Evolutionary conservation across 768 basidiomycete species (phyloP).

Genomic region (Coprinellus micaceus): DNA sequence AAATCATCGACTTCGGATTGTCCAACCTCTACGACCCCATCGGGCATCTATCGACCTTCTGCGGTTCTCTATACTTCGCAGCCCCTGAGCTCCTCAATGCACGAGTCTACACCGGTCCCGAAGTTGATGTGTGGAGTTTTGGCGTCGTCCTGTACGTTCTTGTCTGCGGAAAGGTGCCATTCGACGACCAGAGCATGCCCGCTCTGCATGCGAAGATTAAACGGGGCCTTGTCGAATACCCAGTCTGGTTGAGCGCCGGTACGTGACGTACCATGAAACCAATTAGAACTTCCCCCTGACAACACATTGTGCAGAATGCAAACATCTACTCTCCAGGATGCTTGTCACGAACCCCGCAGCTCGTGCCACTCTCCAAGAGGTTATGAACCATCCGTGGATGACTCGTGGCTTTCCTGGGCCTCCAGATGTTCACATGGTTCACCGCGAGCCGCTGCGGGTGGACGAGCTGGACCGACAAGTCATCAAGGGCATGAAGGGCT

Average conservation of each 20-base stretch:
- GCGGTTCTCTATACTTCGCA: conserved; percentile 97
- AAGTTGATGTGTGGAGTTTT: conserved; percentile 99
- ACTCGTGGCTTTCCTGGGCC: conserved; percentile 77
- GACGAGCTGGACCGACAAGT: conserved; percentile 88
- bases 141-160: conserved; percentile 97
- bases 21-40: conserved; percentile 91
- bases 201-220: conserved; percentile 99
- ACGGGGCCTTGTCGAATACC: conserved; percentile 93
- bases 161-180: conserved; percentile 97
- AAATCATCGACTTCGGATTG: conserved; percentile 98
- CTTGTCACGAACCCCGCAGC: conserved; percentile 88
- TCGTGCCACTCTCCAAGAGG: conserved; percentile 81
- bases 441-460: conserved; percentile 82
- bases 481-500: conserved; percentile 88
- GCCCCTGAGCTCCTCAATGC: conserved; percentile 97
- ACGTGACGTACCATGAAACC: conserved; percentile 24
- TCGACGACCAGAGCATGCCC: conserved; percentile 99
- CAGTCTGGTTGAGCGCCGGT: conserved; percentile 94
- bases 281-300: background rate
- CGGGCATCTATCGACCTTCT: conserved; percentile 87
- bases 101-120: conserved; percentile 93
- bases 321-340: conserved; percentile 90
- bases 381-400: conserved; percentile 91
- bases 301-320: conserved; percentile 66
- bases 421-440: conserved; percentile 80